Conservation (phyloP, 202 grass and related monocot genomes). For the Setaria italica region DNA sequence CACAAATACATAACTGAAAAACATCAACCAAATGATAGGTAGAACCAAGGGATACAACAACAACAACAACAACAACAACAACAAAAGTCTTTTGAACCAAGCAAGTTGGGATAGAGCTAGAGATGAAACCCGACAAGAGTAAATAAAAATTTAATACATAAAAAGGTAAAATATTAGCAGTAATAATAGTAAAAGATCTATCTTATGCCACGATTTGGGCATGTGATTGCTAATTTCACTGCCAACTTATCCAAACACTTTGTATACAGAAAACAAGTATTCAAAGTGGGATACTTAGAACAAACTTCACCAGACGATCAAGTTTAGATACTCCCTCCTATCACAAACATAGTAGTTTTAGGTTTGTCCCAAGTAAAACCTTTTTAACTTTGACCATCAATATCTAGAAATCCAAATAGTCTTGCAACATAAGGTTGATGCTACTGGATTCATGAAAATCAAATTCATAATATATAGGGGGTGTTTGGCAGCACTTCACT, state of each 20-base stretch:
- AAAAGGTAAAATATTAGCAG: not conserved
- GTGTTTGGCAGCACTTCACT: too few species aligned
- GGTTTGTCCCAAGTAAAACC: not conserved
- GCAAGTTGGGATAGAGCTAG: not conserved
- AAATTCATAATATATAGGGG: not conserved
- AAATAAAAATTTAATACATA: not conserved
- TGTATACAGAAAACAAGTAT: not conserved
- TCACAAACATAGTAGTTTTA: not conserved
- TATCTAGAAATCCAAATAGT: not conserved
- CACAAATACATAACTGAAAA: slow-evolving; percentile 47
- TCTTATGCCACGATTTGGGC: not conserved
- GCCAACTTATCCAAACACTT: not conserved
- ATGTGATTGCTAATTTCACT: not conserved
- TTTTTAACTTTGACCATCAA: not conserved
- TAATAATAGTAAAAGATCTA: not conserved
- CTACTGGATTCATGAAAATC: not conserved
- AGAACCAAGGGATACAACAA: not conserved
- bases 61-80: not conserved
- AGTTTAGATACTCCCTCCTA: not conserved
- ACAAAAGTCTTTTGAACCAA: not conserved
- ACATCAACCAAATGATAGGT: slow-evolving; percentile 27
- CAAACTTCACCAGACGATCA: not conserved
- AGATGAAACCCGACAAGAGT: not conserved
- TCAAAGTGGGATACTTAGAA: not conserved
- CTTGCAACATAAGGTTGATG: not conserved